Base-by-base conservation (phyloP, 2,329 filamentous ascomycete species). In the Apiospora koreana region DNA sequence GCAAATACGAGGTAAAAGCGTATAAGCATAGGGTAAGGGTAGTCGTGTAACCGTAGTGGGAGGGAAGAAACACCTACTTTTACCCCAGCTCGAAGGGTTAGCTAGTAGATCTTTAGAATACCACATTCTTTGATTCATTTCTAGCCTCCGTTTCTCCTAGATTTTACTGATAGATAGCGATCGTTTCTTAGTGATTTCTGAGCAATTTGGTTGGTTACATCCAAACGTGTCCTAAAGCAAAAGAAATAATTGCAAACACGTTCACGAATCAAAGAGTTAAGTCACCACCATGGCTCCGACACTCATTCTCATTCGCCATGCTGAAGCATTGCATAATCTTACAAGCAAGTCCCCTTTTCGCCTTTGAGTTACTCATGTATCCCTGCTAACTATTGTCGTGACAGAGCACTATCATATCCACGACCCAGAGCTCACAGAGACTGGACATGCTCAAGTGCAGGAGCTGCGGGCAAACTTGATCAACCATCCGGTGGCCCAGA, bases 291-390 rank as follows among this genome's bases (percentile, higher is more conserved):
- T 89, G 87, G 77, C 87, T 68, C 87, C 86, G 0, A 87, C 83
- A 0, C 76, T 98, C 71, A 93, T 98, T 74, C 86, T 98, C 77
- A 91, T 98, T 77, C 93, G 95, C 75, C 95, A 98, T 86, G 95
- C 93, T 21, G 93, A 98, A 81, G 87, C 85, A 10, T 76, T 84
- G n/a, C 87, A 89, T 77, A 89, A 89, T 71, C 80, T 82, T 18
- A 76, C 81, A 67, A 79, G 88, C 88, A 82, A 81, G 86, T 86
- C 35, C 31, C 8, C 16, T 68, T 68, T 66, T n/a, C 28, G 45
- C 16, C 23, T 14, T 46, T 18, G 6, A 48, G 18, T 46, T 14
- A 12, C 16, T 23, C 8, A 2, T 1, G 21, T 16, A 31, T 21
- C 35, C 28, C 31, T 68, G 69, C 77, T 80, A 69, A 79, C 73